phyloP scores from a whole-genome alignment of 1,139 yeast species.

The Hyphopichia burtonii region DNA sequence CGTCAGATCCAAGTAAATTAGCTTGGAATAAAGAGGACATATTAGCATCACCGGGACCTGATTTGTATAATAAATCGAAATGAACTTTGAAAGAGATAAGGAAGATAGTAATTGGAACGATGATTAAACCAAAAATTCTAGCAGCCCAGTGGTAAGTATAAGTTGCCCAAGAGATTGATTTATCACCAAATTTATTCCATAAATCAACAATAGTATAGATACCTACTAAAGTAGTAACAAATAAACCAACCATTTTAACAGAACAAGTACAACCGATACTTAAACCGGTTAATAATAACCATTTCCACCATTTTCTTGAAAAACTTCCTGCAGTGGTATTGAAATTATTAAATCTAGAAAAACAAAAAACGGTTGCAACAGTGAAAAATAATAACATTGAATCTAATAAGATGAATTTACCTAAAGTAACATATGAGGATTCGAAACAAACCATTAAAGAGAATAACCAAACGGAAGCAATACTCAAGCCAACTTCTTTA shows the following conservation, averaged over 20 bases:
- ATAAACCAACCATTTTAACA: conserved; percentile 84
- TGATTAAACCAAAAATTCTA: conserved; percentile 57
- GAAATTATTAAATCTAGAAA: conserved; percentile 75
- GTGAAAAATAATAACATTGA: conserved; percentile 96
- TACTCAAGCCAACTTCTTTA: conserved; percentile 77
- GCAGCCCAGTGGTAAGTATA: conserved; percentile 66
- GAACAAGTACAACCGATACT: conserved; percentile 75
- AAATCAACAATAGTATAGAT: conserved; percentile 72
- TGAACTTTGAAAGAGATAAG: conserved; percentile 69
- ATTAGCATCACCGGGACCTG: conserved; percentile 94
- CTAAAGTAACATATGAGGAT: conserved; percentile 82
- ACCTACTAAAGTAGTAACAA: conserved; percentile 73
- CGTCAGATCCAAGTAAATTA: conserved; percentile 73
- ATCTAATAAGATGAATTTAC: conserved; percentile 88
- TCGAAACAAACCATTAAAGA: conserved; percentile 86
- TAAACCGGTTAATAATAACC: conserved; percentile 79
- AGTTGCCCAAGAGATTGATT: conserved; percentile 45
- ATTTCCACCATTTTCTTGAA: conserved; percentile 88
- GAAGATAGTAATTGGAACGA: conserved; percentile 63
- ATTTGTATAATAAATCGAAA: conserved; percentile 66
- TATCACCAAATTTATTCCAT: conserved; percentile 67
- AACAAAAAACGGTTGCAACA: conserved; percentile 74
- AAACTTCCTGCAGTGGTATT: conserved; percentile 54
- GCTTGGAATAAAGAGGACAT: conserved; percentile 99
- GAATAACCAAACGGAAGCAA: conserved; percentile 85